Conservation (phyloP, 176 grass and related monocot species). For the Rhynchospora breviuscula region DNA sequence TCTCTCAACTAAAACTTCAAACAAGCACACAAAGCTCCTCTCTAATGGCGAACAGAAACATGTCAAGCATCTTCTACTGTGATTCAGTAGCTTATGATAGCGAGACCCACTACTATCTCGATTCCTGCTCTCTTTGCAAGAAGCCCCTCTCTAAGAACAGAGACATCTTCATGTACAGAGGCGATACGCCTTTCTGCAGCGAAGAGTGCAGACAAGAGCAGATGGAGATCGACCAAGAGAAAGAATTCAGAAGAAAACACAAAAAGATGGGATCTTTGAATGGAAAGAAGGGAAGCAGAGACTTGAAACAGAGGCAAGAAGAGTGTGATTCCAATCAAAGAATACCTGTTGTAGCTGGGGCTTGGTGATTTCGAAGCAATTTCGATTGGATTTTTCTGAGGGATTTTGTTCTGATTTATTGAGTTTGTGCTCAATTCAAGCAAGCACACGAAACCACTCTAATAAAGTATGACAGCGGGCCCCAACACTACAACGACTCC, state of each 20-base stretch:
- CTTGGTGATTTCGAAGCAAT: not conserved
- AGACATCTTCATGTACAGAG: conserved; percentile 78
- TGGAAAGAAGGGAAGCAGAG: not conserved
- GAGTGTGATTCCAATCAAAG: not conserved
- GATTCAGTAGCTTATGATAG: conserved; percentile 14
- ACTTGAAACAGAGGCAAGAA: conserved; percentile 11
- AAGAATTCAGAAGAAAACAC: conserved; percentile 15
- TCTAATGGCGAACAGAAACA: conserved; percentile 21
- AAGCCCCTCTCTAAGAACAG: conserved; percentile 35
- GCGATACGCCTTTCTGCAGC: conserved; percentile 78
- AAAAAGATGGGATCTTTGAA: not conserved
- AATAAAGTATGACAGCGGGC: conserved; percentile 16
- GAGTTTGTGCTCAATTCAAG: not conserved
- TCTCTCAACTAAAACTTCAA: not conserved
- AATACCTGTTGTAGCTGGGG: conserved; percentile 14
- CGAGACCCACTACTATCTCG: conserved; percentile 18
- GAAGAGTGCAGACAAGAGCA: conserved; percentile 59
- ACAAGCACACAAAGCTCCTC: not conserved
- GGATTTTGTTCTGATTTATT: not conserved
- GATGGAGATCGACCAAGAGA: conserved; percentile 46
- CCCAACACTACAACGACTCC: conserved; percentile 35
- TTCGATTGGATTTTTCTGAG: not conserved
- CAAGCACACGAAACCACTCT: no score
- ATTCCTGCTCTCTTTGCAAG: conserved; percentile 59
- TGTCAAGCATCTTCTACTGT: conserved; percentile 52